A percentile compares a stretch with the other conserved stretches of the same genome.
Conservation (phyloP, 2,329 filamentous ascomycete genomes). For the Alternaria rosae region DNA sequence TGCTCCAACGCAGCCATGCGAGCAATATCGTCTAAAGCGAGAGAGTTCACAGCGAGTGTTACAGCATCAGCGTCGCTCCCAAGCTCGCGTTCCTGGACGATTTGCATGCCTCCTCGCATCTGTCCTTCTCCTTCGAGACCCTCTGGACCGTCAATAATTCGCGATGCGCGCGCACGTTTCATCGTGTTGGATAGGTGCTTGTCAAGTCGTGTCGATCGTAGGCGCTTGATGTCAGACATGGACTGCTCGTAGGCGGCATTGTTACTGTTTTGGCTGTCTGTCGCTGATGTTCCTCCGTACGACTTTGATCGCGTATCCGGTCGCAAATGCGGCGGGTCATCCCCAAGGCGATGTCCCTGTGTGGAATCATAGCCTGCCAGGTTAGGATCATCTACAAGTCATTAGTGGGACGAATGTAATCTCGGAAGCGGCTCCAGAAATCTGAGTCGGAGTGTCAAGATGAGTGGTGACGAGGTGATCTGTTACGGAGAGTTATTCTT, state of each 20-base stretch:
- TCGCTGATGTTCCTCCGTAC: slow-evolving; percentile 67
- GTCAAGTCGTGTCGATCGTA: slow-evolving; percentile 92
- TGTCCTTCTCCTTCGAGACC: slow-evolving; percentile 71
- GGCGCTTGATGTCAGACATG: slow-evolving; percentile 88
- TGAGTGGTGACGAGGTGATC: slow-evolving; percentile 33
- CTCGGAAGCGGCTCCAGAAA: slow-evolving; percentile 39
- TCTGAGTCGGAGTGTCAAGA: slow-evolving; percentile 42
- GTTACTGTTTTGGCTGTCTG: slow-evolving; percentile 65
- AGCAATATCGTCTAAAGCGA: slow-evolving; percentile 95
- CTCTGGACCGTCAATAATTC: slow-evolving; percentile 89
- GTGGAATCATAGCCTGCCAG: slow-evolving; percentile 70
- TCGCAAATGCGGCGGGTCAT: slow-evolving; percentile 63
- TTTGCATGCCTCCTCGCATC: slow-evolving; percentile 69
- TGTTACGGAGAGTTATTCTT: slow-evolving; percentile 40
- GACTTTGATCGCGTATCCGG: slow-evolving; percentile 77
- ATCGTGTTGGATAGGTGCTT: slow-evolving; percentile 93
- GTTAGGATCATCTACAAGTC: slow-evolving; percentile 70
- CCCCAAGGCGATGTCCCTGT: slow-evolving; percentile 66
- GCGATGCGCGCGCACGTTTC: slow-evolving; percentile 86
- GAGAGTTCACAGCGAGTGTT: slow-evolving; percentile 87
- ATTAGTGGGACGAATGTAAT: slow-evolving; percentile 42
- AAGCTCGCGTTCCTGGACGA: slow-evolving; percentile 78
- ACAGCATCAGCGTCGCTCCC: slow-evolving; percentile 77
- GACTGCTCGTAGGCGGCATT: slow-evolving; percentile 84
- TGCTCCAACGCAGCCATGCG: slow-evolving; percentile 95